Conservation (phyloP, 139 green algal genomes). For the Chlamydomonas sp. region DNA sequence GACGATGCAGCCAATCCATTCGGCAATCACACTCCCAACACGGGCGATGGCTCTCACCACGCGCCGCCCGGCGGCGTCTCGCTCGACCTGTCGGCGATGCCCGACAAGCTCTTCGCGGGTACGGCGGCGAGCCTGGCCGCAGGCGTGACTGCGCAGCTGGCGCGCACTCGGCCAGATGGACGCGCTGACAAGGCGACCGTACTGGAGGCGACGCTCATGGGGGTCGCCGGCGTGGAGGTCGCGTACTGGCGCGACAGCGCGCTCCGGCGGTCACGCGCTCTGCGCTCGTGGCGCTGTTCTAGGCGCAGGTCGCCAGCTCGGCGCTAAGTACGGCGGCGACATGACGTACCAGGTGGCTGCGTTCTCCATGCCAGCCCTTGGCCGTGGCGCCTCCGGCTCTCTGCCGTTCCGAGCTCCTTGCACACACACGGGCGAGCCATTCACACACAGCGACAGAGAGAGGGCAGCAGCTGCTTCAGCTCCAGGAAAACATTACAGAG, state of each 20-base stretch:
- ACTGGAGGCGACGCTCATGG: constrained; percentile 32
- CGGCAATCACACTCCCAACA: too few species aligned
- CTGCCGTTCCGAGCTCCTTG: too few species aligned
- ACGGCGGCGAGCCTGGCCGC: constrained; percentile 21
- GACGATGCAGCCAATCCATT: too few species aligned
- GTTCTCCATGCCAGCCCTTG: background rate
- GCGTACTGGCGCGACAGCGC: constrained; percentile 18
- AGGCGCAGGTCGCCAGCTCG: constrained; percentile 21
- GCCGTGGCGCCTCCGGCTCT: background rate
- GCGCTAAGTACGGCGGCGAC: constrained; percentile 19
- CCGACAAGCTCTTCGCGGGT: constrained; percentile 24
- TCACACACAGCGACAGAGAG: too few species aligned
- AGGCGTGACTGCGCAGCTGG: constrained; percentile 10
- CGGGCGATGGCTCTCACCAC: background rate
- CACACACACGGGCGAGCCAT: too few species aligned
- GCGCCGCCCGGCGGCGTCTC: background rate
- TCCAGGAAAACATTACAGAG: too few species aligned
- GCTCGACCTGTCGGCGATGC: constrained; percentile 18
- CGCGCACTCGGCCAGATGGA: background rate
- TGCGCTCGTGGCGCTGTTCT: constrained; percentile 16
- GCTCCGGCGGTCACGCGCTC: constrained; percentile 1
- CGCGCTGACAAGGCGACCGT: constrained; percentile 18
- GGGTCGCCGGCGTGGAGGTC: constrained; percentile 16
- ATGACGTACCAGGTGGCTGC: constrained; percentile 25
- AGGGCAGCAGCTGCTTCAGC: too few species aligned